phyloP scores from a whole-genome alignment of 2,329 filamentous ascomycete species.

The Claviceps sp. region DNA sequence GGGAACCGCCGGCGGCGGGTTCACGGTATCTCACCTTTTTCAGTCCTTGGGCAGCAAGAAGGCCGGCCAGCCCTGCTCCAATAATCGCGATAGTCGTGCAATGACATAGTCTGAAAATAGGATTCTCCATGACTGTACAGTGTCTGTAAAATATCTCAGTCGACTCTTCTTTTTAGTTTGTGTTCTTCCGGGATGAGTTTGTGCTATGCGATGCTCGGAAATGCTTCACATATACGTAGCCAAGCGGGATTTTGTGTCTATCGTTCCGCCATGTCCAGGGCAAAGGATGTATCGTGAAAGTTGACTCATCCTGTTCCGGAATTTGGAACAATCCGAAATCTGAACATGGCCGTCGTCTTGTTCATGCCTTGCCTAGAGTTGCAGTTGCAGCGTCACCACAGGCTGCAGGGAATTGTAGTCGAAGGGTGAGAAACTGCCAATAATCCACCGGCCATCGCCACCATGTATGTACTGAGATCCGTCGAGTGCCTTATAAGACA shows the following conservation, averaged over 20 bases:
- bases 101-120: too few relatives aligned
- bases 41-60: slow-evolving; percentile 23
- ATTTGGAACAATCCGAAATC: too few relatives aligned
- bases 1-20: not conserved
- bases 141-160: too few relatives aligned
- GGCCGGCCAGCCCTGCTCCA: slow-evolving; percentile 24
- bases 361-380: not conserved
- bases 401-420: not conserved
- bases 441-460: too few relatives aligned
- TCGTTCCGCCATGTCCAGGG: not conserved
- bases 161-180: not conserved
- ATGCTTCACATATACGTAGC: not conserved
- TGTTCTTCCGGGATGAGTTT: not conserved
- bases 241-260: not conserved
- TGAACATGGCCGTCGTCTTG: too few relatives aligned
- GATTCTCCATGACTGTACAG: too few relatives aligned
- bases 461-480: too few relatives aligned
- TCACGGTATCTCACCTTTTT: slow-evolving; percentile 15
- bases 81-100: slow-evolving; percentile 19
- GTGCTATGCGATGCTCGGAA: not conserved
- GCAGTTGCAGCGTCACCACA: not conserved
- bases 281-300: too few relatives aligned
- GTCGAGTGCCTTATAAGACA: too few relatives aligned
- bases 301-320: too few relatives aligned
- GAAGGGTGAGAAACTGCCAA: not conserved